Base-by-base conservation (phyloP, 2,329 filamentous ascomycete genomes). In the Geosmithia morbida region DNA sequence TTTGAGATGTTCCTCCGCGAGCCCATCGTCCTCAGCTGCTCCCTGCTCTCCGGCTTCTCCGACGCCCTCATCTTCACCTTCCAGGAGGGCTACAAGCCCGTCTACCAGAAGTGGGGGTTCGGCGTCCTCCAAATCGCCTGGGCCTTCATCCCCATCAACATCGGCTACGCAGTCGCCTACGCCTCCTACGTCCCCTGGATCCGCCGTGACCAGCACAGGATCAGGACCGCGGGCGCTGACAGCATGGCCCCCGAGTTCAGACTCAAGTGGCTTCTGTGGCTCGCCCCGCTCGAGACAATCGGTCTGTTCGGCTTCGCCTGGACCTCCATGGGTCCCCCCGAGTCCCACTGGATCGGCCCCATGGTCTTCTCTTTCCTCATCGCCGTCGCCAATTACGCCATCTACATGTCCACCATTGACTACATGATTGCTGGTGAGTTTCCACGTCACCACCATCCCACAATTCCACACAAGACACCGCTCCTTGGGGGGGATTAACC, bases 61-160 rank as follows among this genome's bases (percentile, higher is more conserved):
- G 83, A 87, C 50, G 81, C 81, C 2, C 72, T 87, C 4, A 85
- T 87, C 62, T 87, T 86, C 66, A 84, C 83, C 69, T 85, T 83
- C 59, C 77, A 87, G 46, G 79, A 86, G 58, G 82, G 77, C 0
- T 87, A 85, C 54, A 61, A 66, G 0, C 67, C 84, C 2, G 81
- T 87, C 2, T 83, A 84, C 54, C 63, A 67, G 17, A 78, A 85
- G 55, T 87, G 81, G 79, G 56, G 63, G 41, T 87, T 87, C 53
- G 63, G 63, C 18, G 69, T 70, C 6, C 61, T 80, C 2, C 62
- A 70, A 7, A 63, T 78, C 2, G 80, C 79, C 0, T 65, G 83
- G 22, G 61, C 75, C 0, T 83, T 86, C 57, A 71, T 84, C 19
- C 72, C 82, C 2, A 78, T 86, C 41, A 70, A 81, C 22, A 53